Base-by-base conservation (phyloP, 345 rosid genomes). In the Aurinia saxatilis region DNA sequence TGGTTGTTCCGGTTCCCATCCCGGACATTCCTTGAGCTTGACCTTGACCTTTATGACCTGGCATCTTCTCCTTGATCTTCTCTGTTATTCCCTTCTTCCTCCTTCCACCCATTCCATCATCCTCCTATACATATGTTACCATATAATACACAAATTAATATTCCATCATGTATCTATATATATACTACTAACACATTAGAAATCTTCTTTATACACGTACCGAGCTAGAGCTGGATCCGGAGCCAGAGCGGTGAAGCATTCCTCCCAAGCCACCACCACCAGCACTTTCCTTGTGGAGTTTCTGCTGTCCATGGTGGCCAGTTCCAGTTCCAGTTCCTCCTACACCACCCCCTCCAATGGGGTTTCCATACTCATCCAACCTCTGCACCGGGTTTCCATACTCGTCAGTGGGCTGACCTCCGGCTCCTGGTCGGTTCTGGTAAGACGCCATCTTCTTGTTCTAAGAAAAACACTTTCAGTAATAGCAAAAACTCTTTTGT, bases 71-170 rank as follows among this genome's bases (percentile, higher is more conserved):
- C 78, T 82, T 87, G 1, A 84, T 47, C 73, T 78, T 82, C 11
- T 73, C 61, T 6, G 47, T 81, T 21, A 85, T 29, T 5, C 92
- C 89, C 67, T 80, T 85, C 82, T 79, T 79, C 77, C 82, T 82
- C 62, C 90, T 83, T 57, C 84, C 86, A 47, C 92, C 92, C 51
- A 63, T 70, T 33, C 82, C 91, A 53, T 87, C 95, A 18, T 83
- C 91, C 66, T 87, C 95, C 8, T 82, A 68, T 73, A n/a, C n/a
- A n/a, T 72, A 14, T 21, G 25, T 21, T 21, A 21, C 2, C 25
- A 21, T n/a, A n/a, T n/a, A n/a, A n/a, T n/a, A n/a, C n/a, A n/a
- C n/a, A n/a, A n/a, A n/a, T n/a, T n/a, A n/a, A n/a, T n/a, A n/a
- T n/a, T n/a, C n/a, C n/a, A n/a, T n/a, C 25, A 21, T 21, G 25